phyloP scores from a whole-genome alignment of 345 rosid species.

The Corchorus olitorius region DNA sequence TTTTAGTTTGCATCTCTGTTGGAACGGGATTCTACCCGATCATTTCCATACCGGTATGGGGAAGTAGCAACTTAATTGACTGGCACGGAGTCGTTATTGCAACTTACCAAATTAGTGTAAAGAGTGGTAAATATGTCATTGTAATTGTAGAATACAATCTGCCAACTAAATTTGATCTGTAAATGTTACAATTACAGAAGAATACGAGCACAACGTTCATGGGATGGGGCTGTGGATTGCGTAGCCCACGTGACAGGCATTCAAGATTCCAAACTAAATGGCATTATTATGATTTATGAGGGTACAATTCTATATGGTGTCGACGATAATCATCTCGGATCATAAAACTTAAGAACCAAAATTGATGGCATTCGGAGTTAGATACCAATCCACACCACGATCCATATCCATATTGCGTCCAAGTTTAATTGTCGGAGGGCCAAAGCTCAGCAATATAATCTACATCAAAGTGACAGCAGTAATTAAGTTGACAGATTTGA shows the following conservation, averaged over 20 bases:
- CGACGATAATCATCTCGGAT: neutral
- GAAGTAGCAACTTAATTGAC: too few relatives aligned
- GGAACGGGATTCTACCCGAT: neutral
- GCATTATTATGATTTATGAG: neutral
- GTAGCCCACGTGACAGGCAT: neutral
- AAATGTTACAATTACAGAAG: neutral
- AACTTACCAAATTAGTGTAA: neutral
- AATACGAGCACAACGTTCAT: neutral
- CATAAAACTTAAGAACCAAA: neutral
- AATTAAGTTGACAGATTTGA: neutral
- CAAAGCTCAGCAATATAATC: constrained; percentile 1
- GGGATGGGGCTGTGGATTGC: neutral
- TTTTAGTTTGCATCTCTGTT: neutral
- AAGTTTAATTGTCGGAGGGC: neutral
- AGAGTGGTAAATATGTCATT: neutral
- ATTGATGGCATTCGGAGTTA: neutral
- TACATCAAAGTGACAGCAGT: neutral
- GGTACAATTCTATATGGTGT: neutral
- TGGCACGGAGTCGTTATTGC: too few relatives aligned
- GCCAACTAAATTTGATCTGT: neutral
- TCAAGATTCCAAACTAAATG: neutral
- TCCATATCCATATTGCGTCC: neutral
- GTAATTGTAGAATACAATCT: neutral
- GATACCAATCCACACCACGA: too few relatives aligned
- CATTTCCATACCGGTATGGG: neutral